Conservation (phyloP, 495 filamentous ascomycete genomes). For the Hypoxylon trugodes region DNA sequence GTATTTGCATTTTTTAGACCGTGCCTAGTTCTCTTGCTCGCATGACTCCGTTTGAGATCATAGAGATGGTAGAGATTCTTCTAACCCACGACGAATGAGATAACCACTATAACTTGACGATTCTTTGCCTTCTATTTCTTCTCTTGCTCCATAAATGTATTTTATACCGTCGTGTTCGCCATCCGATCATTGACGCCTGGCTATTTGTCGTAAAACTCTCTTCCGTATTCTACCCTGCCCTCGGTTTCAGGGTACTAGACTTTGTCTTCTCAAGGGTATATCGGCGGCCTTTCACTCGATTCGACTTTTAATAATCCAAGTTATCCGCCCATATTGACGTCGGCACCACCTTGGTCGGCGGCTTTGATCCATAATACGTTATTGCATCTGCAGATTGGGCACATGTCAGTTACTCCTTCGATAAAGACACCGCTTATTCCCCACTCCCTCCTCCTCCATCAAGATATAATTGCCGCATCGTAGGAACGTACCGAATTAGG, state of each 20-base stretch:
- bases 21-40: slow-evolving; percentile 3
- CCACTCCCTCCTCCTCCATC: not conserved
- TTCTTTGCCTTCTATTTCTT: slow-evolving; percentile 1
- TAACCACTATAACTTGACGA: slow-evolving; percentile 8
- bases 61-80: slow-evolving; percentile 1
- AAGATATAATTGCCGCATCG: not conserved
- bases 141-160: not conserved
- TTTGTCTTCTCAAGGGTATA: slow-evolving; percentile 26
- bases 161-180: not conserved
- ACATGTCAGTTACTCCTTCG: slow-evolving; percentile 56
- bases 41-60: slow-evolving; percentile 8
- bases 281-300: slow-evolving; percentile 7
- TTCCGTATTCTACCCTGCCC: slow-evolving; percentile 2
- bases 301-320: not conserved
- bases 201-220: not conserved
- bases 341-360: slow-evolving; percentile 65
- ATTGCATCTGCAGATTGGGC: slow-evolving; percentile 61
- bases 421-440: not conserved
- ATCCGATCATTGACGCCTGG: not conserved
- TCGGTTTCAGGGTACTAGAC: not conserved
- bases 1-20: slow-evolving; percentile 28
- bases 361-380: slow-evolving; percentile 93
- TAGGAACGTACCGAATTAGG: slow-evolving; percentile 76
- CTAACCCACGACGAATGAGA: slow-evolving; percentile 17
- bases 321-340: slow-evolving; percentile 71